These are phyloP conservation scores for Fistulinella cinereoalba DNA, from an alignment of 1,284 basidiomycete species.

Conservation along the genomic window DNA sequence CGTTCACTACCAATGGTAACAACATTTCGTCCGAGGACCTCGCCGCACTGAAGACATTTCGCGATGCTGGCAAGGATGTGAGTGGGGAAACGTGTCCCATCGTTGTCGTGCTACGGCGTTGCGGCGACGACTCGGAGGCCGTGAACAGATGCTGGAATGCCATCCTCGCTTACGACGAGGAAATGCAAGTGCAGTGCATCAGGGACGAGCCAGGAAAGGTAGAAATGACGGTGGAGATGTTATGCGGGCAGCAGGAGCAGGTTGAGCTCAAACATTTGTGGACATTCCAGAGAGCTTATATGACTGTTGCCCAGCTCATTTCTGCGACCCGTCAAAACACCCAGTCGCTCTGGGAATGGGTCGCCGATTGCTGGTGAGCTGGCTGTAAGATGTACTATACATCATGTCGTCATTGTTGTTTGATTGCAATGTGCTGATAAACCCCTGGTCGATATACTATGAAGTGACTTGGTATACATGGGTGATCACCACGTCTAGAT, in stretches of 20 bases:
- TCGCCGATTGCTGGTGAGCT: too few relatives aligned
- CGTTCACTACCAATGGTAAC: background rate
- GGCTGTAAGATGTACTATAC: too few relatives aligned
- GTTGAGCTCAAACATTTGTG: background rate
- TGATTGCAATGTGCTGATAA: background rate
- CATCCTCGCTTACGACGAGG: background rate
- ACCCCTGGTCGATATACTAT: too few relatives aligned
- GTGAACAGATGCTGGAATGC: background rate
- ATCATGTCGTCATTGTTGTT: background rate
- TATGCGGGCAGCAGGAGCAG: background rate
- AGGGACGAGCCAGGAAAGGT: background rate
- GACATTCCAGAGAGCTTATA: too few relatives aligned
- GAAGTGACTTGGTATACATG: background rate
- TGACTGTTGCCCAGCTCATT: too few relatives aligned
- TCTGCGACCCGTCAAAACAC: too few relatives aligned
- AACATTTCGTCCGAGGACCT: background rate
- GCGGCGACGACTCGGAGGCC: background rate
- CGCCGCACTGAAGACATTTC: background rate
- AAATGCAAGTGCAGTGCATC: background rate
- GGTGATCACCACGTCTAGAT: background rate
- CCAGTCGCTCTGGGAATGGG: too few relatives aligned
- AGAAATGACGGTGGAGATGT: background rate
- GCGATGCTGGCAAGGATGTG: background rate
- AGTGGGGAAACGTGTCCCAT: background rate
- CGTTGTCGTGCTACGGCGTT: background rate